Evolutionary conservation across 129 eudicot species (phyloP), one percentile per base, ranked within the genome.

Genomic region (Tagetes patula): DNA sequence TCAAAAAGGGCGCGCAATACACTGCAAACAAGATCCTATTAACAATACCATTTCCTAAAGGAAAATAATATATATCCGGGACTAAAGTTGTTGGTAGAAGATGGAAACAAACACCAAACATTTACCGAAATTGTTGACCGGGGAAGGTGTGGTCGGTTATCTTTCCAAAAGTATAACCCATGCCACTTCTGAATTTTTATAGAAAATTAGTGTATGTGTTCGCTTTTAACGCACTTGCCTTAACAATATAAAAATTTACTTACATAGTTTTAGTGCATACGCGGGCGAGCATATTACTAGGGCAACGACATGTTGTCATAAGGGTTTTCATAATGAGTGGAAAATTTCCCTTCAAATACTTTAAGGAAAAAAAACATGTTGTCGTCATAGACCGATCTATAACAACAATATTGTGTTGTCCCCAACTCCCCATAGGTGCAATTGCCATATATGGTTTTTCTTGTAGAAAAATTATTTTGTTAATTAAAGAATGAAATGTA

Each of bases 111-210:
- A 6, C 34, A 53, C 30, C 34, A 53, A 53, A 53, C 60, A 14
- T 53, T 53, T n/a, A 9, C 60, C 10, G 33, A 27, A 53, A 53
- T 43, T 43, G 34, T 53, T 53, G 33, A 13, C 20, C 20, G 32
- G 34, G 34, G 60, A 53, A 53, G 20, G 60, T 53, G 60, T 53
- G 30, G 60, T 53, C 20, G 59, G 59, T 53, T 53, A 32, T 53
- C 60, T 53, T 53, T 5, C 27, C 30, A 53, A 14, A 53, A 14
- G 60, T 27, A 53, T 27, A 4, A 53, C 20, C 60, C 27, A 20
- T 20, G 27, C 27, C 60, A 53, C 34, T 53, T 53, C 5, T 7
- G 48, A 13, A 20, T 4, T n/a, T n/a, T 53, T 53, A 53, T 53
- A 53, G 60, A 53, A 53, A 53, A 20, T 20, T 20, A 20, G 27